phyloP scores from a whole-genome alignment of 768 basidiomycete genomes.

The Leccinum fibrillosum region DNA sequence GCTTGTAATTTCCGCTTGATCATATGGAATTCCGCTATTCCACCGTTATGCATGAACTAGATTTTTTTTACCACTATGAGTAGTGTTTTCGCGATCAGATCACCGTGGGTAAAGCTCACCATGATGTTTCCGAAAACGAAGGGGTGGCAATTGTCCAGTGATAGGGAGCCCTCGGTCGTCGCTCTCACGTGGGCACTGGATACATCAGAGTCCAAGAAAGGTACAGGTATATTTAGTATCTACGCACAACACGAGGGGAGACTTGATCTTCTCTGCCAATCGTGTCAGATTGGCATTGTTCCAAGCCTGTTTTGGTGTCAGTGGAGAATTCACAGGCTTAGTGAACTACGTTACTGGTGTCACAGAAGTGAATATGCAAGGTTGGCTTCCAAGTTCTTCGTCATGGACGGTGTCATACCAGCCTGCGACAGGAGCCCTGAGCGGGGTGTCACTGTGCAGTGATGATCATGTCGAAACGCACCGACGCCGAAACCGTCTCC shows the following conservation, averaged over 20 bases:
- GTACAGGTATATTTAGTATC: not conserved
- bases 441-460: not conserved
- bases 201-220: conserved; percentile 2
- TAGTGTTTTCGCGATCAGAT: not conserved
- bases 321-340: not conserved
- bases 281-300: conserved; percentile 93
- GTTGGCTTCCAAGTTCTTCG: conserved; percentile 79
- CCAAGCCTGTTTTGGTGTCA: conserved; percentile 71
- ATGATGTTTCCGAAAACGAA: conserved; percentile 90
- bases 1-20: conserved; percentile 82
- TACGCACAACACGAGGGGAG: conserved; percentile 87
- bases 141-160: conserved; percentile 92
- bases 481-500: conserved; percentile 97
- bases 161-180: conserved; percentile 89
- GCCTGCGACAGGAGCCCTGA: conserved; percentile 41
- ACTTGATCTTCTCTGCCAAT: conserved; percentile 95
- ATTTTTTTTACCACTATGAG: not conserved
- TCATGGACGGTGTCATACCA: conserved; percentile 92
- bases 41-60: conserved; percentile 97
- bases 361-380: conserved; percentile 94
- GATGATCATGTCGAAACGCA: conserved; percentile 34
- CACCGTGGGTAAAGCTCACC: conserved; percentile 42
- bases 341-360: conserved; percentile 63
- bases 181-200: conserved; percentile 86
- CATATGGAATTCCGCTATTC: conserved; percentile 77